Evolutionary conservation across 805 yeast genomes (phyloP).

Genomic region (Tetrapisispora phaffii): DNA sequence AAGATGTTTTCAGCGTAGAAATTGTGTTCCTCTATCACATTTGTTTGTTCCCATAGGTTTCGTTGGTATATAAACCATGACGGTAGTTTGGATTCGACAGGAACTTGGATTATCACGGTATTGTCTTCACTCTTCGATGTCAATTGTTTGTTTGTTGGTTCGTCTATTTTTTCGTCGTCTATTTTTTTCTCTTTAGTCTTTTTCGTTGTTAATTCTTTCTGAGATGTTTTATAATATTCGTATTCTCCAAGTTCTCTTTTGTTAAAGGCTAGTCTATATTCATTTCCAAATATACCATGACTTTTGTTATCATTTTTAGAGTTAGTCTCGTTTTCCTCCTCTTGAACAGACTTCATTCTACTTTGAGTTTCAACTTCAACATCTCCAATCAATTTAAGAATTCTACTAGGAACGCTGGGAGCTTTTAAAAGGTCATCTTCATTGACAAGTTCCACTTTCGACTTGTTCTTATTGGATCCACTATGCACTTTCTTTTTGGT

Average conservation of each 20-base stretch:
- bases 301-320: conserved; percentile 9
- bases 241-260: conserved; percentile 25
- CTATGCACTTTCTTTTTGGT: neutral
- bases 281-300: conserved; percentile 28
- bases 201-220: conserved; percentile 5
- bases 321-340: neutral
- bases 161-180: neutral
- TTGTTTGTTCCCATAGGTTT: conserved; percentile 52
- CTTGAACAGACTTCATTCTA: neutral
- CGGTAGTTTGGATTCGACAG: conserved; percentile 57
- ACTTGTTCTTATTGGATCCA: neutral
- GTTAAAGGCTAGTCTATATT: conserved; percentile 26
- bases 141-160: neutral
- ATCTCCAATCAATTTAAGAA: conserved; percentile 19
- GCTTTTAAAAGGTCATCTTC: conserved; percentile 23
- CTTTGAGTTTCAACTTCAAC: conserved; percentile 13
- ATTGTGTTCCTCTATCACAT: conserved; percentile 27
- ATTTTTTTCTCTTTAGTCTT: neutral
- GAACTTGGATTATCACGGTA: conserved; percentile 35
- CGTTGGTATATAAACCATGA: conserved; percentile 63
- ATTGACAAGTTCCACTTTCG: conserved; percentile 9
- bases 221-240: conserved; percentile 31
- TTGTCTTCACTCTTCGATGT: neutral
- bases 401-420: conserved; percentile 22
- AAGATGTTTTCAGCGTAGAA: conserved; percentile 28